Evolutionary conservation across 2,329 filamentous ascomycete genomes (phyloP), one percentile per base, ranked within the genome.

Genomic region (Sporothrix inflata): DNA sequence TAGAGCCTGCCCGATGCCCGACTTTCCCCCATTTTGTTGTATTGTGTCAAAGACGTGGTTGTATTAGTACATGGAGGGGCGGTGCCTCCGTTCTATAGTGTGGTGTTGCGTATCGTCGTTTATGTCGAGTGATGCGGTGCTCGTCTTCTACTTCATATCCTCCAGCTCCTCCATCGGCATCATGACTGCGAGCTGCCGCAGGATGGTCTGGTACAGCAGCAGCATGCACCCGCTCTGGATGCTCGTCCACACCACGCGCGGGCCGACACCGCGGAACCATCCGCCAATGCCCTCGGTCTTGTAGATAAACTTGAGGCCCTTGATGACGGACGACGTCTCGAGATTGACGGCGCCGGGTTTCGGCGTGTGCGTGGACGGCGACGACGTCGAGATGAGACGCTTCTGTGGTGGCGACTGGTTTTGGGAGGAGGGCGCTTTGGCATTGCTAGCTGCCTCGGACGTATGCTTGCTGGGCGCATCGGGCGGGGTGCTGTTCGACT

Each of bases 161-260:
- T 34, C 47, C 12, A 69, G 61, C 63, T 72, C 67, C 12, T 16
- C 80, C 47, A 76, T 21, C 12, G 83, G 83, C 73, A 83, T 75
- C 79, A 83, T 83, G 53, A 81, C 76, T 72, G 94, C 92, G 76
- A 98, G 87, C 81, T 91, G 89, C 78, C 92, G 90, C 79, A 98
- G 83, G 71, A 98, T 85, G 73, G 91, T 92, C 83, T 98, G 95
- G 81, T 98, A 98, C 80, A 98, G 85, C 77, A 98, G 94, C 79
- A 98, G 85, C 95, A 98, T 98, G 76, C 94, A 97, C 55, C 94
- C 93, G 78, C 93, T 97, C 84, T 99, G 96, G 72, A 98, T 93
- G 78, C 95, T 97, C 27, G 96, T 99, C 96, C 96, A 99, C 16
- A 98, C 93, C 72, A 91, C 91, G 70, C 96, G 89, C 1, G 96